Evolutionary conservation across 2,329 filamentous ascomycete species (phyloP).

Genomic region (Alternaria gaisen): DNA sequence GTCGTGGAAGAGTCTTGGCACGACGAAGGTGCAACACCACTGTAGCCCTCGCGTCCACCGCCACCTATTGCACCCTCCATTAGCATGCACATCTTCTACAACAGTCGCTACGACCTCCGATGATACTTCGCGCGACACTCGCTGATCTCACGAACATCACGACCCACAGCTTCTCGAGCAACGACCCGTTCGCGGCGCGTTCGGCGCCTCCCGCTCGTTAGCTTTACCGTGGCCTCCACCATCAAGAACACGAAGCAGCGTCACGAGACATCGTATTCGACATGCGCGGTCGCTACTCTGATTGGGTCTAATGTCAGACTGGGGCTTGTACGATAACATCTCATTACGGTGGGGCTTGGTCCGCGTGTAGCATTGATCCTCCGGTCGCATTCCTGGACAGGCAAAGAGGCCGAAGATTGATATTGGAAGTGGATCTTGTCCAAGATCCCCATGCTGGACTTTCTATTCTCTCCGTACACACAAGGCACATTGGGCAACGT

Average conservation of each 20-base stretch:
- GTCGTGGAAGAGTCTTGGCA: no score
- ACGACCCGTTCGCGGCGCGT: no score
- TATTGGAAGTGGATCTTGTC: conserved; percentile 11
- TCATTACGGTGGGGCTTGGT: neutral
- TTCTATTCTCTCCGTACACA: neutral
- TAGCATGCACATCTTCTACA: no score
- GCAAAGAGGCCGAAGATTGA: conserved; percentile 7
- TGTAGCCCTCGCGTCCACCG: no score
- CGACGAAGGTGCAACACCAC: no score
- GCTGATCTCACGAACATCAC: no score
- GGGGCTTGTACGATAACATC: neutral
- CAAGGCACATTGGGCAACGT: conserved; percentile 3
- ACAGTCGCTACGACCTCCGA: no score
- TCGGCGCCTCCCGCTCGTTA: no score
- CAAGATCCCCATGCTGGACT: conserved; percentile 8
- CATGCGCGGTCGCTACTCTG: neutral
- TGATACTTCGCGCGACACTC: no score
- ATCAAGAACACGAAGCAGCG: neutral
- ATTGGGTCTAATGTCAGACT: neutral
- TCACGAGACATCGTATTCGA: neutral
- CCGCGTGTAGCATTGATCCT: neutral
- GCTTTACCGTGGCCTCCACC: no score
- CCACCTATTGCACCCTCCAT: no score
- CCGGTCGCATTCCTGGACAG: neutral
- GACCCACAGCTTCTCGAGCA: no score